phyloP scores from a whole-genome alignment of 2,329 filamentous ascomycete genomes.

The Didymellaceae sp. region DNA sequence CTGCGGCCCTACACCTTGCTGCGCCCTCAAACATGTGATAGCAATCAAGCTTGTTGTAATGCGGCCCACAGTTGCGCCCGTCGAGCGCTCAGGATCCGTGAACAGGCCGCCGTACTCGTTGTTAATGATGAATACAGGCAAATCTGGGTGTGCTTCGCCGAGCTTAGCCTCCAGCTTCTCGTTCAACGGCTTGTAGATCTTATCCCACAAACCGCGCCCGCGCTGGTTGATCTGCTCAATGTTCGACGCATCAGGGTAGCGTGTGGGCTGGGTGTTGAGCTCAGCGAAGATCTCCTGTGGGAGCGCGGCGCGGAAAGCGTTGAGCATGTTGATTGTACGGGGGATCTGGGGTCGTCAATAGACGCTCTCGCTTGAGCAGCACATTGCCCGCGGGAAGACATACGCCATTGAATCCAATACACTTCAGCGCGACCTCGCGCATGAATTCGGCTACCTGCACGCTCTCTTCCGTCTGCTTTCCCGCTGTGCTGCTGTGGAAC shows the following conservation, averaged over 20 bases:
- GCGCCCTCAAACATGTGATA: conserved; percentile 75
- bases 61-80: conserved; percentile 66
- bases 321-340: conserved; percentile 81
- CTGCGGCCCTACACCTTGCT: conserved; percentile 83
- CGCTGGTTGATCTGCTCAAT: conserved; percentile 62
- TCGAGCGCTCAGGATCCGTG: conserved; percentile 65
- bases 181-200: conserved; percentile 77
- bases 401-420: conserved; percentile 77
- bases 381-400: neutral
- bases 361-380: neutral
- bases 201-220: conserved; percentile 74
- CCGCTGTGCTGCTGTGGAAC: conserved; percentile 53
- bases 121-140: conserved; percentile 80
- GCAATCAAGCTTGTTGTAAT: conserved; percentile 76
- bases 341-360: conserved; percentile 63
- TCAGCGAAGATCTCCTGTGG: conserved; percentile 60
- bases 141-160: conserved; percentile 76
- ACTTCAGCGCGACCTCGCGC: conserved; percentile 77
- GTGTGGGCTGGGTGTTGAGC: conserved; percentile 65
- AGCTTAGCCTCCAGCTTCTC: conserved; percentile 74
- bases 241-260: conserved; percentile 54
- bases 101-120: conserved; percentile 77
- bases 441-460: conserved; percentile 71
- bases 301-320: conserved; percentile 70
- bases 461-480: conserved; percentile 39